Percentiles rank a stretch among this genome's conserved stretches.
Conservation (phyloP, 768 basidiomycete species). For the Calocera cornea region DNA sequence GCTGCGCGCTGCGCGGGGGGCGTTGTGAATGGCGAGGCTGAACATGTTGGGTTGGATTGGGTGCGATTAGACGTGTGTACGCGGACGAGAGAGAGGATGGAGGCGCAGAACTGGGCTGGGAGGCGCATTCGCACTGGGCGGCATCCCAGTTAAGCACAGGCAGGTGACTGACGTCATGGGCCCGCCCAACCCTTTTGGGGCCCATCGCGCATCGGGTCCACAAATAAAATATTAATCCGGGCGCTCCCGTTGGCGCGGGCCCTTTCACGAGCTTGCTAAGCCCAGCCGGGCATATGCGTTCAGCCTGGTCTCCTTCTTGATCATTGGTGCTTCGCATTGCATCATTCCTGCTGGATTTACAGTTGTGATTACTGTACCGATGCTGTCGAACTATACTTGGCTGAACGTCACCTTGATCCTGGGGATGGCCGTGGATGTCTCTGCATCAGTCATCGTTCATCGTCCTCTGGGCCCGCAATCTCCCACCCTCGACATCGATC, state of each 20-base stretch:
- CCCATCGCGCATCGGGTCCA: not conserved
- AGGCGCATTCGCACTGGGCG: not conserved
- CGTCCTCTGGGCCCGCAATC: not conserved
- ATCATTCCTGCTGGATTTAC: not conserved
- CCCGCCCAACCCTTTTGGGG: not conserved
- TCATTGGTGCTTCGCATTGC: not conserved
- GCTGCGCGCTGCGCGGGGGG: not conserved
- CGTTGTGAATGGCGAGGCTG: not conserved
- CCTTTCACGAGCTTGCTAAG: too few species aligned
- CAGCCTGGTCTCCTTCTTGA: not conserved
- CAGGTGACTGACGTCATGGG: slow-evolving; percentile 1
- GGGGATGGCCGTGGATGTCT: too few species aligned
- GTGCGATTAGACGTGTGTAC: not conserved
- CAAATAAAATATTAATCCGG: not conserved
- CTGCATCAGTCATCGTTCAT: too few species aligned
- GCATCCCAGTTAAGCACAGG: not conserved
- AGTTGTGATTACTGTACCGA: too few species aligned
- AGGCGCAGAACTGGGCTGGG: not conserved
- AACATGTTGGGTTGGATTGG: not conserved
- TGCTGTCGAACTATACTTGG: too few species aligned
- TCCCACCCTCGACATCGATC: not conserved
- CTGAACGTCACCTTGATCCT: too few species aligned
- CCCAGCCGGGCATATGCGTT: too few species aligned
- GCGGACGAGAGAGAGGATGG: not conserved
- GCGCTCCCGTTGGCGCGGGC: not conserved